Conservation (phyloP, 495 filamentous ascomycete species). For the Trichoderma reesei region DNA sequence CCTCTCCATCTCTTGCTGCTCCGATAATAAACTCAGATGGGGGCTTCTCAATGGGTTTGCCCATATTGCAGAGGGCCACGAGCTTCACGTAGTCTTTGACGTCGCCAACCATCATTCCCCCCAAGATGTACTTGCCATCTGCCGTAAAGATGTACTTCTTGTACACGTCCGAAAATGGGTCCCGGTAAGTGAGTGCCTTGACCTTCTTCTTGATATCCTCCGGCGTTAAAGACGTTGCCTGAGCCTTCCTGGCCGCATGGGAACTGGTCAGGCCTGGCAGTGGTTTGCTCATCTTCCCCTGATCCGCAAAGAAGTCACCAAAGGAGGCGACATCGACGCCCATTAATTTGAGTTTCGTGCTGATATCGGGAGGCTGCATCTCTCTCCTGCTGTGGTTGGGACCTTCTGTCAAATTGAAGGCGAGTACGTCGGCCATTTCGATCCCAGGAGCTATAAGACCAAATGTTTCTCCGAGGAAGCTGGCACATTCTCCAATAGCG, state of each 20-base stretch:
- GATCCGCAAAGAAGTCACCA: conserved; percentile 92
- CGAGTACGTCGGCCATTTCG: conserved; percentile 91
- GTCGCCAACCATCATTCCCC: conserved; percentile 98
- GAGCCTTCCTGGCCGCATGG: conserved; percentile 17
- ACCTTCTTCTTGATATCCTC: conserved; percentile 30
- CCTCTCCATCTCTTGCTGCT: conserved; percentile 60
- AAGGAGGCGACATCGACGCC: conserved; percentile 94
- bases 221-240: conserved; percentile 29
- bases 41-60: conserved; percentile 73
- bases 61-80: conserved; percentile 85
- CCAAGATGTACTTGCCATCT: conserved; percentile 87
- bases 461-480: conserved; percentile 88
- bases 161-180: conserved; percentile 89
- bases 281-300: conserved; percentile 39
- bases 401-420: conserved; percentile 89
- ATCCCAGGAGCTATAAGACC: conserved; percentile 90
- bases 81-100: conserved; percentile 90
- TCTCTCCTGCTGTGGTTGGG: conserved; percentile 55
- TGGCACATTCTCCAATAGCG: conserved; percentile 91
- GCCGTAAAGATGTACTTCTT: conserved; percentile 93
- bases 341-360: conserved; percentile 87
- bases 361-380: conserved; percentile 82
- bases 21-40: conserved; percentile 89
- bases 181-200: conserved; percentile 84
- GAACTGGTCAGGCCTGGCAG: not conserved